Percentiles rank a stretch among this genome's conserved stretches.
Conservation (phyloP, 371 early-diverging fungal genomes). For the Ordospora colligata region DNA sequence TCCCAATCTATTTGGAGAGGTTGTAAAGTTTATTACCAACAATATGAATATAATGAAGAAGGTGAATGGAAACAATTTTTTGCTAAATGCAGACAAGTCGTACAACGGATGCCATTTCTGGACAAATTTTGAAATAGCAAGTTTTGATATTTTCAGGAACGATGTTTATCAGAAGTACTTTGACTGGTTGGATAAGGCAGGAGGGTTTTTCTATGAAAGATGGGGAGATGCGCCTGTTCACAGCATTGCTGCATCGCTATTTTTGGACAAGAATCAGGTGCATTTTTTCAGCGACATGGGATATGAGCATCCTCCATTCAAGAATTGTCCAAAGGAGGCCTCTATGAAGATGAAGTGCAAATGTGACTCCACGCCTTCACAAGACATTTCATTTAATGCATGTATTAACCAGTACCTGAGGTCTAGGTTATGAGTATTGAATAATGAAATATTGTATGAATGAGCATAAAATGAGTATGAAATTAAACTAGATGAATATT, state of each 20-base stretch:
- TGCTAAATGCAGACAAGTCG: slow-evolving; percentile 22
- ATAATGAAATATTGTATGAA: not conserved
- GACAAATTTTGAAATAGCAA: slow-evolving; percentile 89
- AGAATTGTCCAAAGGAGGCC: slow-evolving; percentile 56
- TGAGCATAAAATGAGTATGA: not conserved
- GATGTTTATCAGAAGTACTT: slow-evolving; percentile 68
- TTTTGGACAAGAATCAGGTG: slow-evolving; percentile 66
- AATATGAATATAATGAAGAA: slow-evolving; percentile 36
- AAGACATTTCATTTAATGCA: slow-evolving; percentile 34
- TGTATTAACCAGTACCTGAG: slow-evolving; percentile 47
- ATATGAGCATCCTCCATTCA: slow-evolving; percentile 61
- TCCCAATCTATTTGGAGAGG: slow-evolving; percentile 68
- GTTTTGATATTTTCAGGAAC: slow-evolving; percentile 69
- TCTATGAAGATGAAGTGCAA: slow-evolving; percentile 45
- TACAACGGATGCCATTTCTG: slow-evolving; percentile 75
- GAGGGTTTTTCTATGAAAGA: slow-evolving; percentile 81
- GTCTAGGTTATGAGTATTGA: not conserved
- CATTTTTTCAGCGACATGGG: slow-evolving; percentile 72
- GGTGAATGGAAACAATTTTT: slow-evolving; percentile 50
- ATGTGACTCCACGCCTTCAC: slow-evolving; percentile 47
- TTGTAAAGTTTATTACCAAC: slow-evolving; percentile 59
- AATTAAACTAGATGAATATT: not conserved
- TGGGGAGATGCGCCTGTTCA: slow-evolving; percentile 94
- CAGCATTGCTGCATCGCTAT: slow-evolving; percentile 67
- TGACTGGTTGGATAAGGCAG: slow-evolving; percentile 69